Base-by-base conservation (phyloP, 2,329 filamentous ascomycete genomes). In the Bipolaris bicolor region DNA sequence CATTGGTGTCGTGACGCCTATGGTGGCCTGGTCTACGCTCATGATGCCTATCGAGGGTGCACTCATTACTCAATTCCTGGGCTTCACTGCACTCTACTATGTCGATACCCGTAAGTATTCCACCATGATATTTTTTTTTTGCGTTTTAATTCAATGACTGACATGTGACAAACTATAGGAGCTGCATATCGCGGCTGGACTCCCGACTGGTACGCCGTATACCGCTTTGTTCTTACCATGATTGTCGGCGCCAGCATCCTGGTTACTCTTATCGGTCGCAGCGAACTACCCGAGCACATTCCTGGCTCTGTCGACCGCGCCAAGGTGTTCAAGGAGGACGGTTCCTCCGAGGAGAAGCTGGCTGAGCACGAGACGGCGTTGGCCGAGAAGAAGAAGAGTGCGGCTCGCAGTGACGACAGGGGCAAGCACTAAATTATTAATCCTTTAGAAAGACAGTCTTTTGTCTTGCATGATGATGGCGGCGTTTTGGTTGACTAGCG, bases 211-310 rank as follows among this genome's bases (percentile, higher is more conserved):
- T 97, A 97, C 76, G 84, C 83, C 58, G 90, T 88, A 48, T 97
- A 97, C 81, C 91, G 94, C 33, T 97, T 97, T 77, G 88, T 96
- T 7, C 83, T 97, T 67, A 97, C 94, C 2, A 94, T 93, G 75
- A 84, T 97, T 59, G 93, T 97, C 26, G 93, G 94, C 37, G 82
- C 86, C 41, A 88, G 90, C 61, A 94, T 97, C 65, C 87, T 95
- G 40, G 80, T 91, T 66, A 94, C 86, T 62, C 80, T 97, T 64
- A 84, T 97, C 61, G 92, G 91, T 39, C 87, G 93, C 60, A 90
- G 92, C 69, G 89, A 93, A 79, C 87, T 96, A 65, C 83, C 81
- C 65, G 80, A 82, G 69, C 79, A 88, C 65, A 65, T 71, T 2
- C 79, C 81, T 7, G 63, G 66, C 33, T 65, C 71, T 5, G 78